A percentile compares a stretch with the other conserved stretches of the same genome.
Evolutionary conservation across 345 rosid genomes (phyloP).

Genomic region (Diplotaxis tenuifolia): DNA sequence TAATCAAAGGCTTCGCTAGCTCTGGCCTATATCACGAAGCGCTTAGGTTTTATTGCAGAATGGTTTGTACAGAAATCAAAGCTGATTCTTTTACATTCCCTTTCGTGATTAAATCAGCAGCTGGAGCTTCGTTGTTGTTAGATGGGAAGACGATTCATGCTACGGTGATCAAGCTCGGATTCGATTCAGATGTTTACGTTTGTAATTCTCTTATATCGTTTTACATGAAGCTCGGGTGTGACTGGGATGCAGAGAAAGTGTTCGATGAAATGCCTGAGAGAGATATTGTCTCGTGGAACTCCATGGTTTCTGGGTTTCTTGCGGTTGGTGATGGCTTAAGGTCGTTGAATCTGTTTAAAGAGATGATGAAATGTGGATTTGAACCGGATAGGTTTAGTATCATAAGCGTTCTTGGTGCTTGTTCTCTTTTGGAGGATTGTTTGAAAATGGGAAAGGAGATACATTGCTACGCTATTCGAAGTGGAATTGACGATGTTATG

Average conservation of each 20-base stretch:
- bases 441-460: slow-evolving; percentile 56
- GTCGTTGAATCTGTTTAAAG: slow-evolving; percentile 44
- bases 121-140: slow-evolving; percentile 35
- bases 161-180: slow-evolving; percentile 53
- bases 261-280: slow-evolving; percentile 65
- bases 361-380: slow-evolving; percentile 47
- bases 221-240: slow-evolving; percentile 54
- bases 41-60: slow-evolving; percentile 41
- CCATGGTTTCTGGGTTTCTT: slow-evolving; percentile 66
- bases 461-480: slow-evolving; percentile 61
- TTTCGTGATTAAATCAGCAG: slow-evolving; percentile 67
- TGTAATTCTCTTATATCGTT: slow-evolving; percentile 64
- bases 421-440: slow-evolving; percentile 41
- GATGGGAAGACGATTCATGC: slow-evolving; percentile 59
- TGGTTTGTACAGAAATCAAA: slow-evolving; percentile 48
- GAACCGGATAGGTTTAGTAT: slow-evolving; percentile 51
- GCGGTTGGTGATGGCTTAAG: slow-evolving; percentile 47
- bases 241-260: slow-evolving; percentile 52
- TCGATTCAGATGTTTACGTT: slow-evolving; percentile 55
- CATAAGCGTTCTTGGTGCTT: slow-evolving; percentile 58
- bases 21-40: slow-evolving; percentile 51
- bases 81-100: slow-evolving; percentile 63
- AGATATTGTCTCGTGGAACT: slow-evolving; percentile 81
- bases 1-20: slow-evolving; percentile 56
- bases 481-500: slow-evolving; percentile 50